Conservation (phyloP, 1,139 yeast species). For the Saccharomyces hybrid region DNA sequence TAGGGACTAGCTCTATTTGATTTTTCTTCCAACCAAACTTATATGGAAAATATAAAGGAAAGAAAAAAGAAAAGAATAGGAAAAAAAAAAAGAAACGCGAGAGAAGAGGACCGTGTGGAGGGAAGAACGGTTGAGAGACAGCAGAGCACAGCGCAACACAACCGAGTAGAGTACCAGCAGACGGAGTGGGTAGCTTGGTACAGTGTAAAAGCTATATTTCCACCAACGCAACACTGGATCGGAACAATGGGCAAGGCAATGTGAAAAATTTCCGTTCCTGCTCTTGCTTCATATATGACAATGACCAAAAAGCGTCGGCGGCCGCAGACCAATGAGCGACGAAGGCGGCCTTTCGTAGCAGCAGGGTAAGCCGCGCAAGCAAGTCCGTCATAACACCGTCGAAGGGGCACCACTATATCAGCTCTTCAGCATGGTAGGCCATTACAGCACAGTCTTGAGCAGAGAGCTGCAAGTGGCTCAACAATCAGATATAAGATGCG, state of each 20-base stretch:
- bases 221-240: not conserved
- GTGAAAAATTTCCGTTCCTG: not conserved
- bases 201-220: not conserved
- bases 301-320: constrained; percentile 1
- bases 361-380: not conserved
- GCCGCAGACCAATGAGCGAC: constrained; percentile 1
- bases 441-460: not conserved
- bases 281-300: not conserved
- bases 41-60: not conserved
- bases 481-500: not conserved
- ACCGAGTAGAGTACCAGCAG: not conserved
- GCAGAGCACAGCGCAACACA: not conserved
- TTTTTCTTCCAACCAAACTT: not conserved
- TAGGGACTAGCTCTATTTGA: not conserved
- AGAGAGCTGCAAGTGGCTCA: not conserved
- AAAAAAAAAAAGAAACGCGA: not conserved
- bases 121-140: not conserved
- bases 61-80: not conserved
- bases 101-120: not conserved
- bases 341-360: not conserved
- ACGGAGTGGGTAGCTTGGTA: not conserved
- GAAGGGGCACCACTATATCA: not conserved
- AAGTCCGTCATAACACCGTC: constrained; percentile 1
- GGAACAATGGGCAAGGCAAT: not conserved
- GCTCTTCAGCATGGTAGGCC: not conserved